These are phyloP conservation scores for Dactylis glomerata DNA, from an alignment of 176 grass and related monocot genomes.

Conservation along the genomic window DNA sequence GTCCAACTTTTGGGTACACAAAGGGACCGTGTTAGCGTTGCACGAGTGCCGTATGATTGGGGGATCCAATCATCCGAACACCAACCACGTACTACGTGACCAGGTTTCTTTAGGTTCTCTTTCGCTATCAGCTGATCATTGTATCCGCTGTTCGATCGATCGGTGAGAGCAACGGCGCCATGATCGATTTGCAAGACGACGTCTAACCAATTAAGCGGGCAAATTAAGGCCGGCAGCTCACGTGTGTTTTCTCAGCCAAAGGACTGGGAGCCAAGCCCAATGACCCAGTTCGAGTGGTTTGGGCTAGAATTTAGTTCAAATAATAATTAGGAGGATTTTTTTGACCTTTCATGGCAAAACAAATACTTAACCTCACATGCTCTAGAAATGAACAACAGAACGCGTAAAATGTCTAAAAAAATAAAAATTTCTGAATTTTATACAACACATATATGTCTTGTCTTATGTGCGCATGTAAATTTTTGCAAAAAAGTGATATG, in stretches of 20 bases:
- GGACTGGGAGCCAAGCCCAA: not conserved
- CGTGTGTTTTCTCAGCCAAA: too few species aligned
- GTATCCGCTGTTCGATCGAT: not conserved
- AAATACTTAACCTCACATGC: too few species aligned
- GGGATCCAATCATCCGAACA: not conserved
- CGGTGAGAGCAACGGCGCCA: not conserved
- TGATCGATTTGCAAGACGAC: not conserved
- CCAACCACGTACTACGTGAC: not conserved
- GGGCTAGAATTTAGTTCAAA: not conserved
- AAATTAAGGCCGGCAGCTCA: not conserved
- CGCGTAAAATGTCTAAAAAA: too few species aligned
- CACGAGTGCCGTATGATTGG: constrained; percentile 19
- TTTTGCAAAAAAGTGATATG: too few species aligned
- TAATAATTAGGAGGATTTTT: too few species aligned
- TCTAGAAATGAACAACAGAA: too few species aligned
- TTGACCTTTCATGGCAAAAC: not conserved
- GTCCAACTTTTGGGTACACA: not conserved
- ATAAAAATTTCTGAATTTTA: too few species aligned
- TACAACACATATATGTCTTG: not conserved
- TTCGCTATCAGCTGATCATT: not conserved
- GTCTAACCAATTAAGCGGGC: not conserved
- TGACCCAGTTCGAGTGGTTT: not conserved
- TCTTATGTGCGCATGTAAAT: not conserved
- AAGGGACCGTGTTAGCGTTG: not conserved
- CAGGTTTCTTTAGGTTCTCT: not conserved